Conservation (phyloP, 2,329 filamentous ascomycete genomes). For the Fusarium sp. region DNA sequence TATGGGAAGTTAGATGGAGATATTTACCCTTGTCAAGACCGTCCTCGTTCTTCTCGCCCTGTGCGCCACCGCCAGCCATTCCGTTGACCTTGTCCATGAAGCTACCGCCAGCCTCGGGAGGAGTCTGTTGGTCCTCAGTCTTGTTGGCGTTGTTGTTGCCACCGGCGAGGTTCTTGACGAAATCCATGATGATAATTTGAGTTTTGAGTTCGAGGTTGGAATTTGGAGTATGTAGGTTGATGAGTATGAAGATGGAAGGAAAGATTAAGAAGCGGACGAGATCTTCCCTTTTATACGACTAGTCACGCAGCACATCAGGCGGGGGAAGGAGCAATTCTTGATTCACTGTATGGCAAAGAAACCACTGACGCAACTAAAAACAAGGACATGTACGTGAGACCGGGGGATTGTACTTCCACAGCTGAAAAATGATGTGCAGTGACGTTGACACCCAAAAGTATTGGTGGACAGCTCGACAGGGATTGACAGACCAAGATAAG, state of each 20-base stretch:
- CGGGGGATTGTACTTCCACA: not conserved
- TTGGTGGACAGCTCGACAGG: constrained; percentile 17
- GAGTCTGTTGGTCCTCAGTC: constrained; percentile 45
- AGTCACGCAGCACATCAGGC: not conserved
- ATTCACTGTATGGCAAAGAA: constrained; percentile 13
- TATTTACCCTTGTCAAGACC: constrained; percentile 79
- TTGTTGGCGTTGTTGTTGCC: constrained; percentile 47
- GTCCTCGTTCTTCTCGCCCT: constrained; percentile 87
- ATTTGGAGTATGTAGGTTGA: not conserved
- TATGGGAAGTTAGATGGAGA: rapidly evolving
- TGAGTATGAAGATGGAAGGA: not conserved
- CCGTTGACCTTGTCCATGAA: constrained; percentile 78
- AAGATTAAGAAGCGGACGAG: not conserved
- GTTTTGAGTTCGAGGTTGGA: not conserved
- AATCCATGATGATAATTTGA: constrained; percentile 60
- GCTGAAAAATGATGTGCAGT: constrained; percentile 37
- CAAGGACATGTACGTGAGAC: constrained; percentile 6
- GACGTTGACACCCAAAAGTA: constrained; percentile 29
- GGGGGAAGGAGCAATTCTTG: constrained; percentile 20
- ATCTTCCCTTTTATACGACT: constrained; percentile 19
- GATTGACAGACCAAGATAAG: constrained; percentile 28
- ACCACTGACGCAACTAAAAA: constrained; percentile 36
- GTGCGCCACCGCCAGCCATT: constrained; percentile 76
- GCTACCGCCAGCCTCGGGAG: constrained; percentile 53
- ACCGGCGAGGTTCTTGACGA: constrained; percentile 63